Conservation (phyloP, 345 rosid genomes). For the Ceriops decandra region DNA sequence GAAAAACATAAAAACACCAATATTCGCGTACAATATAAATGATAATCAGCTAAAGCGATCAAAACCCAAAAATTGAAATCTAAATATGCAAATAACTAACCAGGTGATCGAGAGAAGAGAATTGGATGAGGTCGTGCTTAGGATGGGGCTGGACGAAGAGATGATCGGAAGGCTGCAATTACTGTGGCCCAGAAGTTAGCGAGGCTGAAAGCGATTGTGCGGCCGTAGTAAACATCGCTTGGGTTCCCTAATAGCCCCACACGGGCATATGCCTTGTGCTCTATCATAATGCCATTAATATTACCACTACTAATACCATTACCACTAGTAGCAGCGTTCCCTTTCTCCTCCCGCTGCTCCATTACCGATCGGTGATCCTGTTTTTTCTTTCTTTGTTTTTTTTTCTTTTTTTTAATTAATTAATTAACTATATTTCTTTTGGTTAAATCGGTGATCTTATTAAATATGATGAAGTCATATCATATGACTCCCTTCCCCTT, state of each 20-base stretch:
- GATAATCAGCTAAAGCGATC: background rate
- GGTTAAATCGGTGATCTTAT: too few species aligned
- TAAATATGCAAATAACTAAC: slow-evolving; percentile 18
- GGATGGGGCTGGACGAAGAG: slow-evolving; percentile 75
- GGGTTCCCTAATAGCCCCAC: slow-evolving; percentile 74
- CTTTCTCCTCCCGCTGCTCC: too few species aligned
- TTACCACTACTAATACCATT: background rate
- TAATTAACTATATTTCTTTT: too few species aligned
- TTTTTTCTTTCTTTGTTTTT: too few species aligned
- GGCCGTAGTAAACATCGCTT: slow-evolving; percentile 72
- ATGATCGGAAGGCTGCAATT: slow-evolving; percentile 58
- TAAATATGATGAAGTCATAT: too few species aligned
- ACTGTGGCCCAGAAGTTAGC: slow-evolving; percentile 77
- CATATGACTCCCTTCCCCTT: too few species aligned
- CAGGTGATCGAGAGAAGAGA: slow-evolving; percentile 62
- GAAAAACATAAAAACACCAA: too few species aligned
- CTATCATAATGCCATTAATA: slow-evolving; percentile 22
- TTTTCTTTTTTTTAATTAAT: too few species aligned
- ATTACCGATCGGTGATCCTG: too few species aligned
- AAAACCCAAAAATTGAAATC: background rate
- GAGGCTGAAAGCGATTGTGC: slow-evolving; percentile 57
- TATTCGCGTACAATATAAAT: background rate
- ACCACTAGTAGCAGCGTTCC: too few species aligned
- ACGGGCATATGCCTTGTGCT: slow-evolving; percentile 59
- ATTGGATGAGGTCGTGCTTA: slow-evolving; percentile 67